Conservation (phyloP, 805 yeast species). For the Nematodospora valgi region DNA sequence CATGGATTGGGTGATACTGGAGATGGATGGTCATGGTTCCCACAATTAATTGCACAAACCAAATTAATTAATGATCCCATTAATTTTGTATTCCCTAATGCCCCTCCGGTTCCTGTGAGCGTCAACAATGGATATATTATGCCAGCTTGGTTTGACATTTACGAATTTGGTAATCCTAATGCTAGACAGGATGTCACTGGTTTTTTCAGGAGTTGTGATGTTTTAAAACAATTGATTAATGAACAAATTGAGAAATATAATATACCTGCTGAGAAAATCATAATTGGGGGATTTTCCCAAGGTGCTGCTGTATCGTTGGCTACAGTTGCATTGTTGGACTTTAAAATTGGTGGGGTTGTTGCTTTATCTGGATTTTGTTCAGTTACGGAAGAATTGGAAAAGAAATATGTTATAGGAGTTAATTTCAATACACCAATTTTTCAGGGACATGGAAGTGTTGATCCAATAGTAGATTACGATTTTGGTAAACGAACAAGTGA, state of each 20-base stretch:
- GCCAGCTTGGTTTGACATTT: constrained; percentile 89
- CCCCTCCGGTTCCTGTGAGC: constrained; percentile 71
- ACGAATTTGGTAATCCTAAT: constrained; percentile 46
- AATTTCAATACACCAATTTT: constrained; percentile 73
- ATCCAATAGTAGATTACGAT: constrained; percentile 54
- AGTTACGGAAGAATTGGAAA: constrained; percentile 16
- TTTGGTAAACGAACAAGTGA: constrained; percentile 41
- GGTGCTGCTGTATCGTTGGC: constrained; percentile 83
- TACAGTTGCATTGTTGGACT: constrained; percentile 47
- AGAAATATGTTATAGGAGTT: constrained; percentile 9
- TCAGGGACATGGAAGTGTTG: constrained; percentile 84
- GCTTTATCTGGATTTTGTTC: constrained; percentile 75
- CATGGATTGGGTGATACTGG: constrained; percentile 96
- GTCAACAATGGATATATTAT: constrained; percentile 61
- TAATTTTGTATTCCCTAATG: constrained; percentile 86
- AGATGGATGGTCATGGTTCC: constrained; percentile 82
- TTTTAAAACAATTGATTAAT: constrained; percentile 43
- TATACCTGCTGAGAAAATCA: constrained; percentile 60
- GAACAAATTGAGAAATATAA: constrained; percentile 51
- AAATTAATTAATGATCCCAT: constrained; percentile 40
- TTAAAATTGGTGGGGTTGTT: constrained; percentile 74
- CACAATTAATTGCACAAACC: constrained; percentile 52
- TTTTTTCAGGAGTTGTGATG: constrained; percentile 46
- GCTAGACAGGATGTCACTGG: constrained; percentile 53
- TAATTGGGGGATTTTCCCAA: constrained; percentile 96